Base-by-base conservation (phyloP, 2,329 filamentous ascomycete genomes). In the Colletotrichum agaves region DNA sequence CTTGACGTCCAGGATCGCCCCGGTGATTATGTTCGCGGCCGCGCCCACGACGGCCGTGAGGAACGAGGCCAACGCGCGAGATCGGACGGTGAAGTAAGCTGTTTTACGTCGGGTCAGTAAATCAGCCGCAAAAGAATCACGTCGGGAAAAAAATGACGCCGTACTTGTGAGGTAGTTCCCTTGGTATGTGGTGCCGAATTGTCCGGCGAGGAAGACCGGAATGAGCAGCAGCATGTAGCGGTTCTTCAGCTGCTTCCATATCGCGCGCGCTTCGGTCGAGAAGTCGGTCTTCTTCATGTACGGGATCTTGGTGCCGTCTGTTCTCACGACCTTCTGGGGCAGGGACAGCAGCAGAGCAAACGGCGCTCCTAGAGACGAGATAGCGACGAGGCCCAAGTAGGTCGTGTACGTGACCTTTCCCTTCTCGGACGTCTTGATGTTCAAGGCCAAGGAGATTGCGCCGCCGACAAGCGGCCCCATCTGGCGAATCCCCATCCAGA, bases 391-490 rank as follows among this genome's bases (percentile, higher is more conserved):
- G 10, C 78, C 79, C 35, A 83, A 77, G 66, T 83, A 83, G 0
- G 81, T 83, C 8, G 78, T 74, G n/a, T 75, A 76, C 0, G 74
- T 75, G 1, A 81, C 77, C 17, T 78, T 78, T 33, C 81, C 81
- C 2, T 75, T 72, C 0, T 79, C 76, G 17, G 78, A 75, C 6
- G 75, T 72, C 50, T 75, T 75, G 33, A 77, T 75, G 69, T 85
- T 86, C 10, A 86, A 70, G 0, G 79, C 84, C 2, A 86, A 76
- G 19, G 82, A 82, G 69, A 86, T 85, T 3, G 82, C 79, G 4
- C 83, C 84, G 11, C 84, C 84, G 5, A 87, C 79, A 31, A 86
- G 63, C 7, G 63, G 63, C 0, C 63, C 63, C 63, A 66, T 66
- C 8, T 62, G 63, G 7, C 63, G 63, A 12, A 66, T 66, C 3